Evolutionary conservation across 2,329 filamentous ascomycete species (phyloP), one percentile per base, ranked within the genome.

Genomic region (Cordyceps fumosorosea): DNA sequence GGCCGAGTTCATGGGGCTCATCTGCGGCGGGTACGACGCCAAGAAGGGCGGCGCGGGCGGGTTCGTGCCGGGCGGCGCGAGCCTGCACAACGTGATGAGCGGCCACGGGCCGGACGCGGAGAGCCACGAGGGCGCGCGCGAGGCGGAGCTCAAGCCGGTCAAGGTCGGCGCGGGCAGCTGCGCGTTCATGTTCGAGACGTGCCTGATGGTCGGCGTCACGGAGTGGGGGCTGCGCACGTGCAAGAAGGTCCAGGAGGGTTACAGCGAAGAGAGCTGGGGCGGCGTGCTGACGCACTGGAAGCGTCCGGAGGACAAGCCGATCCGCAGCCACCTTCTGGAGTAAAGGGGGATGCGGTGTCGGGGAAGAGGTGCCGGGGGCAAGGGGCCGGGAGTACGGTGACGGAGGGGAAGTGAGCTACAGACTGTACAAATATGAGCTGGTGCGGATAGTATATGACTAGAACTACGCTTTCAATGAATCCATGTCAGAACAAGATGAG

Each of bases 201-300:
- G 81, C 61, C 69, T 89, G 60, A 88, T 89, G 85, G 80, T 90
- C 2, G 87, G 87, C 1, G 87, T 90, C 32, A 89, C 88, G 1
- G 83, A 88, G 63, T 90, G 87, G 87, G 88, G 87, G 1, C 73
- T 84, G 64, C 73, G 75, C 66, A 81, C 84, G 65, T 93, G 81
- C 60, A 73, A 77, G 66, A 83, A 83, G 72, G 79, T 84, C 18
- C 82, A 85, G 76, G 80, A 85, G 66, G 84, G 84, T 62, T 96
- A 95, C 70, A 92, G 86, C 71, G 84, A 87, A 62, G 89, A 96
- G 78, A 93, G 89, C 72, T 96, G 91, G 91, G 86, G 80, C 32
- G 82, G 82, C 0, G 76, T 90, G 58, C 83, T 84, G 73, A 80
- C 85, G 50, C 84, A 89, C 70, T 89, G 87, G 80, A 75, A 76